Evolutionary conservation across 768 basidiomycete species (phyloP).

Genomic region (Mycena epipterygia): DNA sequence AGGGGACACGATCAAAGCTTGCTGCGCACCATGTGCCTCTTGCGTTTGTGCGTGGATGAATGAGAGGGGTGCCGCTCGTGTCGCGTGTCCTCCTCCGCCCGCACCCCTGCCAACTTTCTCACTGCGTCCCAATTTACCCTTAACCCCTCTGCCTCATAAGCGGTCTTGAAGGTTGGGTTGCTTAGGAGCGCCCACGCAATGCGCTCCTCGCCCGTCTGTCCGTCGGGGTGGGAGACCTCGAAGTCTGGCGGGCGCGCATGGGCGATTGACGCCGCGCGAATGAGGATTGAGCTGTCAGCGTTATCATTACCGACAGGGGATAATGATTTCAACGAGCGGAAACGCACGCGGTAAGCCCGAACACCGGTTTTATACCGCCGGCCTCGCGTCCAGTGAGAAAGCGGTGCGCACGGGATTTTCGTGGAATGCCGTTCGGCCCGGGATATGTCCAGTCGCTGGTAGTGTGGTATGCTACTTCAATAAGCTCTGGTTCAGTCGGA

Average conservation of each 20-base stretch:
- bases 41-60: too few relatives aligned
- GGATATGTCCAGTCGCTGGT: conserved; percentile 51
- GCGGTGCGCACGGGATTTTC: conserved; percentile 68
- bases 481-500: conserved; percentile 42
- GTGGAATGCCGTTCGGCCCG: not conserved
- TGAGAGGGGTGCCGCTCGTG: too few relatives aligned
- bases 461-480: conserved; percentile 58
- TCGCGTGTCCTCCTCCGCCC: too few relatives aligned
- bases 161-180: conserved; percentile 52
- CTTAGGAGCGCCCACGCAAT: conserved; percentile 60
- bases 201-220: conserved; percentile 45
- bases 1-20: too few relatives aligned
- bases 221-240: conserved; percentile 52
- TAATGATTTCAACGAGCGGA: too few relatives aligned
- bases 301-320: too few relatives aligned
- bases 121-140: conserved; percentile 44
- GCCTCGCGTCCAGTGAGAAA: conserved; percentile 90
- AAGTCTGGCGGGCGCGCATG: conserved; percentile 60
- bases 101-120: conserved; percentile 5
- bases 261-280: conserved; percentile 59
- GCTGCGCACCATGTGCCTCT: too few relatives aligned
- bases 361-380: conserved; percentile 87
- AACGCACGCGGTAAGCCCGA: conserved; percentile 86
- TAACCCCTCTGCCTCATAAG: conserved; percentile 55
- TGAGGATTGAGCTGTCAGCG: conserved; percentile 56